Evolutionary conservation across 2,329 filamentous ascomycete genomes (phyloP).

Genomic region (Chaetothyriales sp.): DNA sequence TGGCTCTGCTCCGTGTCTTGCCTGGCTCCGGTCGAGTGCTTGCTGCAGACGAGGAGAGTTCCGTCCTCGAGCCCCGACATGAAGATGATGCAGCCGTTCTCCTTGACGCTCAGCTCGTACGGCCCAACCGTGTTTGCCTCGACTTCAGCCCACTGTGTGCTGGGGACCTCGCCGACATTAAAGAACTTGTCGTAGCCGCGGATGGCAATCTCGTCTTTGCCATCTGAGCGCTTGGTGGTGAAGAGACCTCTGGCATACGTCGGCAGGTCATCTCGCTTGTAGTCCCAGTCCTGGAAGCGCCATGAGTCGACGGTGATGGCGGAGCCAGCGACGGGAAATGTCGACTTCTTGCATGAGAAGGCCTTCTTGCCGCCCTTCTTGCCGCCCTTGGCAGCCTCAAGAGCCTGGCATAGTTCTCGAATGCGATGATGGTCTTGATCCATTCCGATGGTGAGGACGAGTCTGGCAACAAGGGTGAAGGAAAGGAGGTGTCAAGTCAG

Average conservation of each 20-base stretch:
- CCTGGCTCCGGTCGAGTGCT: conserved; percentile 85
- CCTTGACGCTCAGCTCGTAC: conserved; percentile 92
- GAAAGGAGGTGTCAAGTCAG: neutral
- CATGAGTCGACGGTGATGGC: conserved; percentile 71
- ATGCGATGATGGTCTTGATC: conserved; percentile 60
- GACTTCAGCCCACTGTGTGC: conserved; percentile 75
- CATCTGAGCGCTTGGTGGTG: conserved; percentile 56
- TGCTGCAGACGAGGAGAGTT: conserved; percentile 91
- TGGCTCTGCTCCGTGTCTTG: conserved; percentile 62
- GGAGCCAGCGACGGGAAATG: conserved; percentile 54
- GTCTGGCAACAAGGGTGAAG: neutral
- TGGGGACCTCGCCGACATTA: conserved; percentile 69
- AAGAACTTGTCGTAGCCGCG: conserved; percentile 99
- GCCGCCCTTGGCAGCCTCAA: conserved; percentile 46
- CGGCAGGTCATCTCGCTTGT: conserved; percentile 73
- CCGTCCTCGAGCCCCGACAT: conserved; percentile 81
- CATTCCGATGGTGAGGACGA: conserved; percentile 15
- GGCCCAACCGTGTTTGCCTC: conserved; percentile 63
- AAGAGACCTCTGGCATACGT: conserved; percentile 91
- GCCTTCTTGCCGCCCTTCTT: conserved; percentile 38
- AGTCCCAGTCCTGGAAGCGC: conserved; percentile 90
- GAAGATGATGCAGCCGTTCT: conserved; percentile 99
- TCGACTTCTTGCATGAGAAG: conserved; percentile 69
- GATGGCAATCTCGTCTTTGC: conserved; percentile 62
- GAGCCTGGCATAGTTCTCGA: conserved; percentile 47